Evolutionary conservation across 2,329 filamentous ascomycete genomes (phyloP), one percentile per base, ranked within the genome.

Genomic region (Neofusicoccum parvum): DNA sequence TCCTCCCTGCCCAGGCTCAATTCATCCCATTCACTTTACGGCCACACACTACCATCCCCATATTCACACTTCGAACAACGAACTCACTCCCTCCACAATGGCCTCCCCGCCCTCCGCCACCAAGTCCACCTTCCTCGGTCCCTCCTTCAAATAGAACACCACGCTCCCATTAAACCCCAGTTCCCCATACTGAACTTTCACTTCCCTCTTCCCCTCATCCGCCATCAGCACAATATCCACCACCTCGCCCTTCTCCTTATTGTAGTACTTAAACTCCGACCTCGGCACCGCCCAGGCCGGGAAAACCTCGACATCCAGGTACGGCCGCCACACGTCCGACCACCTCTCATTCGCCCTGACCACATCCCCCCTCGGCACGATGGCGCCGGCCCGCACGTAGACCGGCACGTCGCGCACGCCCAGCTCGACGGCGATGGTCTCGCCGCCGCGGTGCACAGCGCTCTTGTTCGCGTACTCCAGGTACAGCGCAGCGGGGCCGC

Each of bases 281-380:
- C 68, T 65, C 27, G 68, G 62, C 3, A 75, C 69, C 11, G 73
- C 67, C 41, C 67, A 76, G 51, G 70, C 71, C 5, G 76, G 76
- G 48, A 72, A 78, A 1, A 74, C 48, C 63, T 79, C 75, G 23
- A 79, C 67, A 12, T 66, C 67, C 0, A 78, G 69, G 23, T 50
- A 62, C 15, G 74, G 73, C 53, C 66, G 62, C 76, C 75, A 78
- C 48, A 73, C 67, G 34, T 71, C 65, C 6, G 72, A 69, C 75
- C 75, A 78, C 49, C 72, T 74, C n/a, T 74, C 72, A 59, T 78
- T 78, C 2, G 73, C 75, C 65, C 74, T 71, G 51, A 67, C 72
- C 27, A 78, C 69, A 63, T 78, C 75, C 5, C 75, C 76, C 2
- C 71, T 70, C 2, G 71, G 70, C 14, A 79, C 68, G 27, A 78